Base-by-base conservation (phyloP, 169 alveolate species). In the Plasmodium reichenowi region DNA sequence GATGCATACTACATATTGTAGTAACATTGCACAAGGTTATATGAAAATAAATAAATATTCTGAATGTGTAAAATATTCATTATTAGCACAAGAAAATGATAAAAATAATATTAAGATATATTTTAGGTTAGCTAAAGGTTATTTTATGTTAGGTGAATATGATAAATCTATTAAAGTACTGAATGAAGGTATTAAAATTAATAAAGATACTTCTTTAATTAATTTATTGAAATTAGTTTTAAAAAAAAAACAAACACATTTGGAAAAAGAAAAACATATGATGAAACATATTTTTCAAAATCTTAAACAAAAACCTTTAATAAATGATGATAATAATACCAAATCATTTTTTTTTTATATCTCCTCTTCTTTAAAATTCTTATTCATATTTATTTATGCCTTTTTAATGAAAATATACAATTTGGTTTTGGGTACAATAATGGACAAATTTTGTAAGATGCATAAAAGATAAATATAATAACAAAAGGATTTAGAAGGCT, bases 141-240 rank as follows among this genome's bases (percentile, higher is more conserved):
- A 80, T 67, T 80, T 80, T 68, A 80, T 80, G 90, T 58, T 80
- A 80, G 90, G 90, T 15, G 83, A 80, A 67, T 80, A 62, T 68
- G 83, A 80, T 52, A 56, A 80, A 43, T 12, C 90, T 38, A 67
- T 80, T n/a, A 54, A 80, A 68, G 70, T 80, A 38, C 29, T 80
- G n/a, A 80, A 80, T 48, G 90, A 80, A 62, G 90, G 90, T 68
- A 80, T 80, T 32, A 72, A 80, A 58, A 80, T 80, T 68, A 66
- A 67, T 68, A 80, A 80, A 2, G 74, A 80, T 48, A 5, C 12
- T 20, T 59, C 90, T 52, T 68, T 80, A 72, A 72, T 80, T 68
- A 80, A 80, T 80, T 80, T 80, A 72, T 15, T 80, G 38, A 20
- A 22, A n/a, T 45, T 80, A 15, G 90, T 80, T 62, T 52, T 68